Base-by-base conservation (phyloP, 495 filamentous ascomycete species). In the Trichoderma asperelloides region DNA sequence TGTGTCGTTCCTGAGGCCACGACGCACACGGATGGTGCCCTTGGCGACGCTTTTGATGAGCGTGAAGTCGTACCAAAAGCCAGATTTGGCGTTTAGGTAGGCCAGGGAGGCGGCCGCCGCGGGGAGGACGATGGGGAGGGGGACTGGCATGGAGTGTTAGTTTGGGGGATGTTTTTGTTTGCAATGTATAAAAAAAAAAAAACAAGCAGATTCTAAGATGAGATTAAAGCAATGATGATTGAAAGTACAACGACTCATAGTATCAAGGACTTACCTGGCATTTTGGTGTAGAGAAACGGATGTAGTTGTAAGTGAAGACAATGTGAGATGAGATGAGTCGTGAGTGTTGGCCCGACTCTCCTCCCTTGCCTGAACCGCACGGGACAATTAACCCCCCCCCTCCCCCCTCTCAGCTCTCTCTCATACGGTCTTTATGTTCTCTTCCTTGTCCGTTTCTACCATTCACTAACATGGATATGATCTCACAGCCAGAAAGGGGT, bases 61-160 rank as follows among this genome's bases (percentile, higher is more conserved):
- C 11, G 71, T 68, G 18, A 78, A 70, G 75, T 97, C 94, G 74
- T 92, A 86, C 68, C 77, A 84, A 40, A 96, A 67, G 3, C 84
- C 82, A 68, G 79, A 84, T 75, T 84, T 86, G 8, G 89, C 95
- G 73, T 96, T 93, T 64, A 96, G 76, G 74, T 97, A 98, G 30
- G 92, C 90, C 37, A 89, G 82, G 0, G 82, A 81, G 7, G 89
- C 88, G 21, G 86, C 85, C 37, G 86, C 83, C 27, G 87, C 89
- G 25, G 92, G 89, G 33, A 84, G 75, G 15, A 86, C 81, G 57
- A 93, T 66, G 23, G 84, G 75, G 13, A 82, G 70, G 28, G 82
- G 79, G 33, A 83, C 76, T 77, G 72, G 65, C 33, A 60, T 60
- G 55, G 27, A 3, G 25, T 60, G n/a, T 21, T 37, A 37, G 33